A percentile compares a stretch with the other conserved stretches of the same genome.
These are phyloP conservation scores for Vitis rotundifolia DNA, from an alignment of 164 flowering plant genomes.

Conservation along the genomic window DNA sequence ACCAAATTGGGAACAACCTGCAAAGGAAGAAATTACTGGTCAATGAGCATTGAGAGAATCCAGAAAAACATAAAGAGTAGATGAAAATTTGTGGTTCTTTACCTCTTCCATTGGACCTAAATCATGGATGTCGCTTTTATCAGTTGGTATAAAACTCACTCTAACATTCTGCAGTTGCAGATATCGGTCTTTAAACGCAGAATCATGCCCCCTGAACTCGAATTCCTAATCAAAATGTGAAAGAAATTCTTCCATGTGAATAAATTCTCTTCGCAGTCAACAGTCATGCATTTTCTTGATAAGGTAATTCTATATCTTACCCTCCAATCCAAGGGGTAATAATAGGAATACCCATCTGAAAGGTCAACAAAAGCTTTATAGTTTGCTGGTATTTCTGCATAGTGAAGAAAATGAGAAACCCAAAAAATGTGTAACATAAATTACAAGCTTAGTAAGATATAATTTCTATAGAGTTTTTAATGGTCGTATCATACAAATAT, in stretches of 20 bases:
- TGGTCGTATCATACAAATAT: neutral
- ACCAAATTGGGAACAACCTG: conserved; percentile 68
- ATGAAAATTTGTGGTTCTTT: neutral
- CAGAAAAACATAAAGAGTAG: neutral
- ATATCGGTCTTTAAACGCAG: conserved; percentile 80
- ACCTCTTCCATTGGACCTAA: conserved; percentile 90
- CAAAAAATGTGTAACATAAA: neutral
- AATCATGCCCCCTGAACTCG: conserved; percentile 80
- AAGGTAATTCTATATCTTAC: conserved; percentile 26
- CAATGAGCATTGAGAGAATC: neutral
- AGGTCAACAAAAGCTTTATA: conserved; percentile 66
- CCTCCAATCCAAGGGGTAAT: conserved; percentile 90
- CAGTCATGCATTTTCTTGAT: neutral
- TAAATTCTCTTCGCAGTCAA: neutral
- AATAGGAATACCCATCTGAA: conserved; percentile 78
- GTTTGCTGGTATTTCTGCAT: conserved; percentile 62
- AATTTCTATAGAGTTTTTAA: neutral
- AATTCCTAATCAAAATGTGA: conserved; percentile 54
- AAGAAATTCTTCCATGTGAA: neutral
- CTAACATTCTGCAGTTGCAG: conserved; percentile 79
- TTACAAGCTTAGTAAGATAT: neutral
- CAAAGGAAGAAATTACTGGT: conserved; percentile 2
- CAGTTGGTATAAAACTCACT: conserved; percentile 83
- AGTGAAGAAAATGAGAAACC: neutral
- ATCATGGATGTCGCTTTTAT: conserved; percentile 71